phyloP scores from a whole-genome alignment of 2,329 filamentous ascomycete genomes.

The Pleoardoris graminearum region DNA sequence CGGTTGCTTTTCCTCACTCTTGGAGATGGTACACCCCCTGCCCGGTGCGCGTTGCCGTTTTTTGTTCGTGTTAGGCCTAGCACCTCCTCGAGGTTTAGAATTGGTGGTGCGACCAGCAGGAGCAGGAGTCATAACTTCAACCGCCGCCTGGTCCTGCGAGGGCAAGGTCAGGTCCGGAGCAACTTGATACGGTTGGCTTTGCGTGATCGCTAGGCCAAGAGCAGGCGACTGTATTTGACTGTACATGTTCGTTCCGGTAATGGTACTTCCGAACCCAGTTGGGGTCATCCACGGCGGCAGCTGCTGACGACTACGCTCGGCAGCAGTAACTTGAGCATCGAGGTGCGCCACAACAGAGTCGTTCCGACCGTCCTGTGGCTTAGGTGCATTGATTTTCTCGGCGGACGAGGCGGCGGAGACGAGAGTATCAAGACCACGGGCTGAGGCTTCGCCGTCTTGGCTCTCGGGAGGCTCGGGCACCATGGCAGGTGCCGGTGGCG shows the following conservation, averaged over 20 bases:
- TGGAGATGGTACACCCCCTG: background rate
- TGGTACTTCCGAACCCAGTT: background rate
- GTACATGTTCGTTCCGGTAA: background rate
- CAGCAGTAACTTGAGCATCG: slow-evolving; percentile 24
- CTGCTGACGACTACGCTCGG: slow-evolving; percentile 17
- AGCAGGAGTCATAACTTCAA: background rate
- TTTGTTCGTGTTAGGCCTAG: background rate
- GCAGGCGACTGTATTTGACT: background rate
- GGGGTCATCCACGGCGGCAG: slow-evolving; percentile 1
- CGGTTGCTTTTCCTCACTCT: background rate
- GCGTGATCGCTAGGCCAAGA: background rate
- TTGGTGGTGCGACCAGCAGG: background rate
- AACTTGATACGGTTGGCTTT: background rate
- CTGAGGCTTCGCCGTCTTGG: slow-evolving; percentile 6
- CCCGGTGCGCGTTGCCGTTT: background rate
- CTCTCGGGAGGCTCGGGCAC: background rate
- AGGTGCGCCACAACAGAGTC: slow-evolving; percentile 28
- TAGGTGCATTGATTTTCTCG: slow-evolving; percentile 30
- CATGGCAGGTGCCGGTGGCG: slow-evolving; percentile 17
- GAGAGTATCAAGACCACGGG: slow-evolving; percentile 21
- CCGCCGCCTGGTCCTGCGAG: background rate
- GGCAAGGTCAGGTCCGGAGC: slow-evolving; percentile 4
- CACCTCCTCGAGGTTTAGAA: background rate
- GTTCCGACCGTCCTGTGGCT: slow-evolving; percentile 22
- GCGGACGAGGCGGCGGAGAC: slow-evolving; percentile 32